Conservation (phyloP, 2,329 filamentous ascomycete species). For the Monosporascus sp. region DNA sequence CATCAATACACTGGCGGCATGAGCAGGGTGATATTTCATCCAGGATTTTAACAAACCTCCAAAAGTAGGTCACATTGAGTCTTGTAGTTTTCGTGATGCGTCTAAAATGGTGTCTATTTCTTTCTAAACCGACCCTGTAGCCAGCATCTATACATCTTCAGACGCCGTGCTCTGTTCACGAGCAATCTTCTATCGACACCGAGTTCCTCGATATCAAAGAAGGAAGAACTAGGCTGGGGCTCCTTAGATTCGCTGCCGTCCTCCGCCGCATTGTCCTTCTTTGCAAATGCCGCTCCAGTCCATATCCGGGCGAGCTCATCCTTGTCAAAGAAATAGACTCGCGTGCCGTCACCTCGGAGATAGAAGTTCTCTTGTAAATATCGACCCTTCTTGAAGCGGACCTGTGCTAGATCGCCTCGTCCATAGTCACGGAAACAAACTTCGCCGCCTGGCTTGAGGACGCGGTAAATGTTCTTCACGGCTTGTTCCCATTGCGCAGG, state of each 20-base stretch:
- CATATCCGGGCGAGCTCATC: slow-evolving; percentile 79
- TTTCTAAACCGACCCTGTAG: slow-evolving; percentile 80
- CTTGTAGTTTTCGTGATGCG: neutral
- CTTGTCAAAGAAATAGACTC: slow-evolving; percentile 95
- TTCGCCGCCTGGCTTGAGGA: slow-evolving; percentile 88
- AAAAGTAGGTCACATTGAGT: neutral
- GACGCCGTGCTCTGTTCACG: slow-evolving; percentile 81
- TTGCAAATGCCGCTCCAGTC: slow-evolving; percentile 34
- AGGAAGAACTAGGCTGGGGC: slow-evolving; percentile 23
- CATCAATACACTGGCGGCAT: slow-evolving; percentile 38
- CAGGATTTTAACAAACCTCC: no score
- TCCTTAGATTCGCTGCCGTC: slow-evolving; percentile 12
- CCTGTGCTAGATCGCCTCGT: slow-evolving; percentile 89
- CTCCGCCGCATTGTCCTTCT: slow-evolving; percentile 21
- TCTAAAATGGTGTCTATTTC: slow-evolving; percentile 35
- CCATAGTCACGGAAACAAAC: slow-evolving; percentile 97
- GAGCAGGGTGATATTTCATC: neutral
- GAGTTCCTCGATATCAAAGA: slow-evolving; percentile 70
- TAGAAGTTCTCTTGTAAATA: slow-evolving; percentile 98
- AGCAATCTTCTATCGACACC: slow-evolving; percentile 84
- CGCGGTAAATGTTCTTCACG: slow-evolving; percentile 71
- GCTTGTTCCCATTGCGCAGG: slow-evolving; percentile 80
- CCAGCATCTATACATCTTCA: slow-evolving; percentile 99
- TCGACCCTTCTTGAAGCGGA: slow-evolving; percentile 91
- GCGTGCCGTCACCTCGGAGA: slow-evolving; percentile 87